Percentiles rank a stretch among this genome's conserved stretches.
phyloP scores from a whole-genome alignment of 768 basidiomycete genomes.

The Calocybe cyanea region DNA sequence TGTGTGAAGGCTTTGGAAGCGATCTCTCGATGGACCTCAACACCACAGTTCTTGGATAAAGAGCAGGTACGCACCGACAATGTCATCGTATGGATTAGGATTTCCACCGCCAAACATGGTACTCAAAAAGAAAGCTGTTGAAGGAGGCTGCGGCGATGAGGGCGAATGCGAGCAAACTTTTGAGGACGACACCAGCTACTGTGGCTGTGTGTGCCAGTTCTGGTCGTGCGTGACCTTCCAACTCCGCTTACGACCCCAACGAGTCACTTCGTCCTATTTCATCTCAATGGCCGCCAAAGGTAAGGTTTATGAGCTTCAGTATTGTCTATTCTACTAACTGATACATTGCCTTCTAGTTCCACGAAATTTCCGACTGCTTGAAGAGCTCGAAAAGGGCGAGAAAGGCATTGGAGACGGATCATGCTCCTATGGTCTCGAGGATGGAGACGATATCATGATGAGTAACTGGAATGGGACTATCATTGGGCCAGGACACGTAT shows the following conservation, averaged over 20 bases:
- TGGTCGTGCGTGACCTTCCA: constrained; percentile 6
- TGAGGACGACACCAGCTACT: too few species aligned
- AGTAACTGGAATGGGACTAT: constrained; percentile 98
- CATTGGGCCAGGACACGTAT: constrained; percentile 95
- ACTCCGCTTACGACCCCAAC: constrained; percentile 12
- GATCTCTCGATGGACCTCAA: constrained; percentile 79
- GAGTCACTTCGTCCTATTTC: too few species aligned
- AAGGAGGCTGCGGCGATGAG: not conserved
- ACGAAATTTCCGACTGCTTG: constrained; percentile 92
- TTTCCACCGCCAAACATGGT: constrained; percentile 70
- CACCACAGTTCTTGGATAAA: constrained; percentile 86
- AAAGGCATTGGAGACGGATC: constrained; percentile 99
- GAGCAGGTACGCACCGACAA: constrained; percentile 57
- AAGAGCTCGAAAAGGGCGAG: constrained; percentile 99
- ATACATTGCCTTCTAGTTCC: constrained; percentile 56
- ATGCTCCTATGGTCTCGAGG: constrained; percentile 95
- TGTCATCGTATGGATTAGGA: constrained; percentile 82
- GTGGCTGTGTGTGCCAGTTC: constrained; percentile 25
- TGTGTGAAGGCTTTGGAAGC: constrained; percentile 89
- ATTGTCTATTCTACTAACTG: too few species aligned
- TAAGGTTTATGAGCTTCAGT: too few species aligned
- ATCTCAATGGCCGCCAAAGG: too few species aligned
- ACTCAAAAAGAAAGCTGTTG: constrained; percentile 4
- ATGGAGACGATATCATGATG: constrained; percentile 96
- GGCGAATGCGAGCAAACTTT: too few species aligned